Evolutionary conservation across 2,329 filamentous ascomycete species (phyloP).

Genomic region (Ascosphaera pollenicola): DNA sequence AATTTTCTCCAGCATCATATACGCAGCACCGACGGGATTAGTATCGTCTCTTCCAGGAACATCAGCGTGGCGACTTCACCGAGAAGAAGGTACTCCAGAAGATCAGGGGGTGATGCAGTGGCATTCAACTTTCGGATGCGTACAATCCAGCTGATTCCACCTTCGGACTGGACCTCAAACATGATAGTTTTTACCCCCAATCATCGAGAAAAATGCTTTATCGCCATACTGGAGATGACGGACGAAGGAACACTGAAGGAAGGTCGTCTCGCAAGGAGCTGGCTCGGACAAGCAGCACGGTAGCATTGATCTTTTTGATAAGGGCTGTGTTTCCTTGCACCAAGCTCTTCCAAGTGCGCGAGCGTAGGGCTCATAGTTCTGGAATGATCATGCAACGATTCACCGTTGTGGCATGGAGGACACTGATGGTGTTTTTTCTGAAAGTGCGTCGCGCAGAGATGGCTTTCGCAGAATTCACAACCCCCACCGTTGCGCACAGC

Average conservation of each 20-base stretch:
- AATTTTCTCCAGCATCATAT: slow-evolving; percentile 21
- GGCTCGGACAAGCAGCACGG: slow-evolving; percentile 17
- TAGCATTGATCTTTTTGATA: slow-evolving; percentile 15
- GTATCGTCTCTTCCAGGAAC: slow-evolving; percentile 14
- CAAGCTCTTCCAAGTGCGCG: slow-evolving; percentile 15
- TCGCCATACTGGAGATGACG: slow-evolving; percentile 16
- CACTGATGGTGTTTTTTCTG: slow-evolving; percentile 13
- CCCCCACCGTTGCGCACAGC: slow-evolving; percentile 17
- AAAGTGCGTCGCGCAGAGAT: slow-evolving; percentile 18
- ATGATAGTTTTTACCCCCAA: slow-evolving; percentile 26
- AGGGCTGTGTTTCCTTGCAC: slow-evolving; percentile 14
- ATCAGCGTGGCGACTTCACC: slow-evolving; percentile 21
- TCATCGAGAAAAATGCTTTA: slow-evolving; percentile 15
- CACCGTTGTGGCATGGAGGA: slow-evolving; percentile 15
- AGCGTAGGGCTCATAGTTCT: slow-evolving; percentile 18
- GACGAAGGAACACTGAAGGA: slow-evolving; percentile 16
- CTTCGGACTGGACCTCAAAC: slow-evolving; percentile 21
- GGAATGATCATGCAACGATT: neutral
- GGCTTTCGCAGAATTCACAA: slow-evolving; percentile 19
- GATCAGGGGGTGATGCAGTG: slow-evolving; percentile 15
- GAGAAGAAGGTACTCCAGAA: slow-evolving; percentile 10
- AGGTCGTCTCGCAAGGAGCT: slow-evolving; percentile 15
- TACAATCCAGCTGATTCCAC: slow-evolving; percentile 22
- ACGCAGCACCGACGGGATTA: slow-evolving; percentile 17
- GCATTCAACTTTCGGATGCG: slow-evolving; percentile 20